Base-by-base conservation (phyloP, 2,329 filamentous ascomycete species). In the Domatiomyces catenatus region DNA sequence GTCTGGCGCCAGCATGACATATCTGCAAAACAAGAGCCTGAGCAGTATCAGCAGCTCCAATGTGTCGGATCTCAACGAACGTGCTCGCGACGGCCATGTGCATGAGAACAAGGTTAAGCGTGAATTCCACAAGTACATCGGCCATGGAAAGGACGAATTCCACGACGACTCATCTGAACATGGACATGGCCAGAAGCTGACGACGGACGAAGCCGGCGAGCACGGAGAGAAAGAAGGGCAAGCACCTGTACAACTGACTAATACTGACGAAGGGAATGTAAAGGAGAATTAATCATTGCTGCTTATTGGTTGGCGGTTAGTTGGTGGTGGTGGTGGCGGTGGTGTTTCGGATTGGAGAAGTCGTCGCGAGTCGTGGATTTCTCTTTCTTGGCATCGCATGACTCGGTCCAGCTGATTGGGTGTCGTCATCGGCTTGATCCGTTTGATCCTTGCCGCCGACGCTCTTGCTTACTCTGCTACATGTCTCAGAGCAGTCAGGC, bases 41-140 rank as follows among this genome's bases (percentile, higher is more conserved):
- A 66, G 72, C 59, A 64, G 66, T 60, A 62, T 80, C 63, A 72
- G 68, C 28, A 77, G 72, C 50, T 75, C 71, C 8, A 79, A 82
- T 46, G 74, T 77, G 51, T 75, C 79, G 46, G 73, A 77, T 50
- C 64, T 82, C 6, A 74, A 79, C 48, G 67, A 55, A 26, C 45
- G 52, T n/a, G 54, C 54, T n/a, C 28, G 20, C 3, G 56, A 50
- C 4, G 48, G 48, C 1, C 32, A 51, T n/a, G 12, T 24, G 12
- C 43, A 52, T 10, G 55, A 59, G 49, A 42, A 43, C 39, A 48
- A 39, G 26, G 53, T 54, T 47, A 58, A 58, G 51, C 49, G 51
- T 20, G 48, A 56, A 46, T 50, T 57, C 47, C 54, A 55, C 50
- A 57, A 54, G 36, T 55, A 53, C 19, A 50, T 54, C 49, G 56